Base-by-base conservation (phyloP, 345 rosid genomes). In the Hibiscus syriacus region DNA sequence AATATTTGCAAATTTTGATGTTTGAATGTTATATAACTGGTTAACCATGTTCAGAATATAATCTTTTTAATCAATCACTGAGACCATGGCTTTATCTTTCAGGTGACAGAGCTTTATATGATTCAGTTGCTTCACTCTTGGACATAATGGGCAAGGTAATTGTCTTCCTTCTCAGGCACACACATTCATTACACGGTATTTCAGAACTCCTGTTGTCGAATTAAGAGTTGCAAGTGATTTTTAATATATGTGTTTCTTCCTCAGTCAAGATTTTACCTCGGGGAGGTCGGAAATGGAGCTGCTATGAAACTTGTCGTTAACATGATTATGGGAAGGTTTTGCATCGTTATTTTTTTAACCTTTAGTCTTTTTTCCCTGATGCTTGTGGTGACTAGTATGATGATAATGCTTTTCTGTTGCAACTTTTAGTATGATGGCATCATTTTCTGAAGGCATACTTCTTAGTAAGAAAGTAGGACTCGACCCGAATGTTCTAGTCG, bases 251-350 rank as follows among this genome's bases (percentile, higher is more conserved):
- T 63, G 53, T 43, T 43, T 7, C 67, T 75, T 76, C 29, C 67
- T 72, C 89, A 92, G 98, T 90, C 98, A 69, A 90, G 85, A 72
- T 92, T 92, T 79, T 90, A 85, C 81, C 86, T 92, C 55, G 98
- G 97, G 6, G 88, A 88, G 49, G 90, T 90, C 52, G 98, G 98
- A 68, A 90, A 92, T 48, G 98, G 98, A 68, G 98, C 96, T 60
- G 92, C 97, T 57, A 92, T 92, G 98, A 92, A 92, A 76, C 96
- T 92, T 58, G 89, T 90, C 1, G 97, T 92, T 80, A 92, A 92
- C 80, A 90, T 92, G 98, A 84, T 92, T 77, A 92, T 92, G 98
- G 96, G 98, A 80, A 92, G 98, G 98, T 92, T 53, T 16, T 39
- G 66, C 30, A 10, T 8, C 38, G 64, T 72, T 68, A 48, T 26